Evolutionary conservation across 768 basidiomycete species (phyloP).

Genomic region (Tremella fuciformis): DNA sequence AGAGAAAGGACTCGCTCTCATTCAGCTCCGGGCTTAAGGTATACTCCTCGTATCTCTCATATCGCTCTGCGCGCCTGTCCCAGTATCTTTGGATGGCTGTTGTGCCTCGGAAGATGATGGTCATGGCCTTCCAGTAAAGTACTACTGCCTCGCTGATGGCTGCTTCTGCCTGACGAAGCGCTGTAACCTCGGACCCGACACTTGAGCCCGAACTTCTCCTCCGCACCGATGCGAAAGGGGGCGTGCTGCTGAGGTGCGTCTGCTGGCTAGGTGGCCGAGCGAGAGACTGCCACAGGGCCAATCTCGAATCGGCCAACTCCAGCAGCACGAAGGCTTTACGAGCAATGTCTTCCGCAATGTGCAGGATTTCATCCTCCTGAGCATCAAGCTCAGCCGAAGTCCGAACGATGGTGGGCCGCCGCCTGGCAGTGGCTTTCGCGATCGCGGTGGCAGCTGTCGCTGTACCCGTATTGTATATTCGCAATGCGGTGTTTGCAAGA

Average conservation of each 20-base stretch:
- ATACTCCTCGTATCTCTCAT: conserved; percentile 15
- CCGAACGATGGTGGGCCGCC: conserved; percentile 32
- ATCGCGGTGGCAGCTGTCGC: conserved; percentile 40
- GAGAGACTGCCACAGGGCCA: conserved; percentile 52
- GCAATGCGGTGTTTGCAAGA: conserved; percentile 52
- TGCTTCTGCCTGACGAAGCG: conserved; percentile 35
- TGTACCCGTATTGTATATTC: conserved; percentile 50
- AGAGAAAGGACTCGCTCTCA: conserved; percentile 57
- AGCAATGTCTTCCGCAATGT: conserved; percentile 77
- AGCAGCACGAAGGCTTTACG: conserved; percentile 94
- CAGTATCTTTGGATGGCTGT: conserved; percentile 67
- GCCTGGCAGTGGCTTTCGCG: conserved; percentile 30
- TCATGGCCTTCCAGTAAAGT: conserved; percentile 58
- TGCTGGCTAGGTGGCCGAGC: conserved; percentile 1
- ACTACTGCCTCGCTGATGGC: conserved; percentile 48
- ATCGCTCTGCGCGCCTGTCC: conserved; percentile 23
- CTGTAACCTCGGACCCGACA: conserved; percentile 36
- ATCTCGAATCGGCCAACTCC: conserved; percentile 83
- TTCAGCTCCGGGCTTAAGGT: conserved; percentile 54
- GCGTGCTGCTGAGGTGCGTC: conserved; percentile 6
- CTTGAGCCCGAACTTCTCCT: conserved; percentile 46
- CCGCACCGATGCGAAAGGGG: conserved; percentile 26
- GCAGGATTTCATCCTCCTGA: conserved; percentile 74
- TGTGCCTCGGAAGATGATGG: conserved; percentile 89
- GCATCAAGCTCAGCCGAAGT: conserved; percentile 32